These are phyloP conservation scores for Papilionanthe hybrid DNA, from an alignment of 116 monocot genomes.

Conservation along the genomic window DNA sequence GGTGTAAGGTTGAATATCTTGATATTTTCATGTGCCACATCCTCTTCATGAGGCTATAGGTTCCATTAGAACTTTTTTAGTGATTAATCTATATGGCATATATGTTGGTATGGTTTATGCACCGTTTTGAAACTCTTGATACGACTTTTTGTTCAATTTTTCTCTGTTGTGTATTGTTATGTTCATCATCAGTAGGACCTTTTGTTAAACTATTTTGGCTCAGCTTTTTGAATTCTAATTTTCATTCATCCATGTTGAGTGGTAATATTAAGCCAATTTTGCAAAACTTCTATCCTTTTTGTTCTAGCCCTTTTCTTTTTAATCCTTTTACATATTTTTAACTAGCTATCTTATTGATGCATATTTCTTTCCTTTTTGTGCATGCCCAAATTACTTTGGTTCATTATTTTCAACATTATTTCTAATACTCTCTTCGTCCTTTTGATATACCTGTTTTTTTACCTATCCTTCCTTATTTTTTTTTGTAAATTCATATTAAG, in stretches of 20 bases:
- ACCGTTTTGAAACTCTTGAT: not conserved
- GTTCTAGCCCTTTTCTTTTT: not conserved
- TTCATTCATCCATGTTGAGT: not conserved
- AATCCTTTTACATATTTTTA: not conserved
- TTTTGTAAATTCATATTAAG: too few species aligned
- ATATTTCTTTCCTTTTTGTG: too few species aligned
- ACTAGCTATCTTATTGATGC: too few species aligned
- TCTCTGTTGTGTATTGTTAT: not conserved
- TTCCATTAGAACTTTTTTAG: not conserved
- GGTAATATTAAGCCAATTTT: not conserved
- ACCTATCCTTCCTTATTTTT: constrained; percentile 12
- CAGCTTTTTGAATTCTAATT: not conserved
- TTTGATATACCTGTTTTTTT: too few species aligned
- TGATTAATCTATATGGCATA: not conserved
- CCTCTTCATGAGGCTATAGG: not conserved
- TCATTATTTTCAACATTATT: too few species aligned
- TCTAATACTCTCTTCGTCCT: too few species aligned
- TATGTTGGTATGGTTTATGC: not conserved
- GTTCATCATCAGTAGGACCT: not conserved
- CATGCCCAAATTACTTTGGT: too few species aligned
- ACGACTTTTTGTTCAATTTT: not conserved
- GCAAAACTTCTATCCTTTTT: not conserved
- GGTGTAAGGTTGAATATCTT: not conserved
- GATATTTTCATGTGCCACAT: not conserved
- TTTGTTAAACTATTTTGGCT: not conserved